Conservation (phyloP, 495 filamentous ascomycete genomes). For the Sordaria brevicollis region DNA sequence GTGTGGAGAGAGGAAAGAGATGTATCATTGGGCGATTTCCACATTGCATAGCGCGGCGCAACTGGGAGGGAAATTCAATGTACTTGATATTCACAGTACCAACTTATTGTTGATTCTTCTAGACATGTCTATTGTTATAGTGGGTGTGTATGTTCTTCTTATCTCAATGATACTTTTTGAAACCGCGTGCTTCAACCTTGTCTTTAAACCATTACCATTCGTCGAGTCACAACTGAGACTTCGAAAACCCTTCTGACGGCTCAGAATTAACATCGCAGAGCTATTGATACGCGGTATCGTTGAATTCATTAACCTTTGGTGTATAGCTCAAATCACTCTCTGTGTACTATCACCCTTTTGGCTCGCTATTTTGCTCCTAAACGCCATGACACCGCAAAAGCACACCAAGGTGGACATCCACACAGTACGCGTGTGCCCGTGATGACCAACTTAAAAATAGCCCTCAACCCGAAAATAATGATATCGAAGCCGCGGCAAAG, state of each 20-base stretch:
- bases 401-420: neutral
- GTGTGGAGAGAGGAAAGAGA: neutral
- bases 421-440: neutral
- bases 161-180: neutral
- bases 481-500: neutral
- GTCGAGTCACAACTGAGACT: no score
- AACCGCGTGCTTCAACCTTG: neutral
- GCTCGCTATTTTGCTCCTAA: neutral
- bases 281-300: no score
- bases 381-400: neutral
- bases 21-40: neutral
- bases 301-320: neutral
- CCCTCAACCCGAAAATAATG: neutral
- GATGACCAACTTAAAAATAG: neutral
- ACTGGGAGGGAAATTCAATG: neutral
- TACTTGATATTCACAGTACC: neutral
- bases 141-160: neutral
- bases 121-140: neutral
- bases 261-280: no score
- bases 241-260: no score
- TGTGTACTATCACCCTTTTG: neutral
- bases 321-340: neutral
- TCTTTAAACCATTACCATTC: neutral
- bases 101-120: neutral
- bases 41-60: constrained; percentile 24